Evolutionary conservation across 352 stramenopile genomes (phyloP).

Genomic region (Pythium chondricola): DNA sequence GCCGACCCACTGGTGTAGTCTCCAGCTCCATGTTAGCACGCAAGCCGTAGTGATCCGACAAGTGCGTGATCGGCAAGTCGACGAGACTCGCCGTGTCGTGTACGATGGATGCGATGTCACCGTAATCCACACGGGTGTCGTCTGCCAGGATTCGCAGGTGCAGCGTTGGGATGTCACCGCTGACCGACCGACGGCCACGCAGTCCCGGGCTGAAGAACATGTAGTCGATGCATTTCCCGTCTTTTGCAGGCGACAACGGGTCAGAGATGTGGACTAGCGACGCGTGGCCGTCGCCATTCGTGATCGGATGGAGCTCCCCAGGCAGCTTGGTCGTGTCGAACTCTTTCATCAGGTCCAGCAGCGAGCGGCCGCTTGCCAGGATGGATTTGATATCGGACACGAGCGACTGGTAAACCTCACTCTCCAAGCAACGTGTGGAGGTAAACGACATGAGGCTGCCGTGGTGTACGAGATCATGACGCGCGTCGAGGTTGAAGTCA

Average conservation of each 20-base stretch:
- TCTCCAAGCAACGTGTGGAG: slow-evolving; percentile 47
- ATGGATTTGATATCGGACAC: slow-evolving; percentile 38
- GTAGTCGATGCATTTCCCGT: slow-evolving; percentile 86
- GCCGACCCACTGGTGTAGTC: slow-evolving; percentile 29
- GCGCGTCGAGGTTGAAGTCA: slow-evolving; percentile 77
- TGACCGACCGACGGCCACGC: slow-evolving; percentile 18
- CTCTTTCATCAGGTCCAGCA: slow-evolving; percentile 71
- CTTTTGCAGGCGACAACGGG: slow-evolving; percentile 34
- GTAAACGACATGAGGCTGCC: slow-evolving; percentile 2
- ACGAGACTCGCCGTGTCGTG: slow-evolving; percentile 13
- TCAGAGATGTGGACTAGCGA: slow-evolving; percentile 45
- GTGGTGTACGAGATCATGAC: slow-evolving; percentile 61
- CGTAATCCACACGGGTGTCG: slow-evolving; percentile 53
- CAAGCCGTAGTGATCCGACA: slow-evolving; percentile 78
- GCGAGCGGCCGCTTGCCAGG: slow-evolving; percentile 24
- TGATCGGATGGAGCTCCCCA: slow-evolving; percentile 59
- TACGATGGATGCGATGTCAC: slow-evolving; percentile 30
- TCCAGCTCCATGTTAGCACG: slow-evolving; percentile 47
- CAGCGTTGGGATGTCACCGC: slow-evolving; percentile 28
- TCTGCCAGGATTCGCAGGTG: slow-evolving; percentile 36
- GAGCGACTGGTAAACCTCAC: slow-evolving; percentile 53
- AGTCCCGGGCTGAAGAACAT: slow-evolving; percentile 64
- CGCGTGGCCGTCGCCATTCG: slow-evolving; percentile 74
- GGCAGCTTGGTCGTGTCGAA: slow-evolving; percentile 42
- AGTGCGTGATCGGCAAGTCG: slow-evolving; percentile 58